Conservation (phyloP, 768 basidiomycete species). For the Xanthoconium stramineum region DNA sequence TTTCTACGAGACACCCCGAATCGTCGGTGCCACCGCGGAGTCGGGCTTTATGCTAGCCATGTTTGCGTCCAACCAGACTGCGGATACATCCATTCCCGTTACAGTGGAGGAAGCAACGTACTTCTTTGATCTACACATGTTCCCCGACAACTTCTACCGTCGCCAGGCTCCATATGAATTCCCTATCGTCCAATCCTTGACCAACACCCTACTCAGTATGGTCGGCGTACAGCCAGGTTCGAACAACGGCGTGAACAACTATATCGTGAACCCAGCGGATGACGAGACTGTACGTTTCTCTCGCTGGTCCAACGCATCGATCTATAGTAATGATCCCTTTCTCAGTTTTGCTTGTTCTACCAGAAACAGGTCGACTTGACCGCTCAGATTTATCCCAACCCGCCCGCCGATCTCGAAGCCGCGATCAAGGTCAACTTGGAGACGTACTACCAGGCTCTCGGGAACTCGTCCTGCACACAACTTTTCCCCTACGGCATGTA, state of each 20-base stretch:
- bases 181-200: not conserved
- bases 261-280: slow-evolving; percentile 8
- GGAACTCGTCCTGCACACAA: no score
- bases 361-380: slow-evolving; percentile 16
- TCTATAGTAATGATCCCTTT: not conserved
- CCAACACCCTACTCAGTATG: not conserved
- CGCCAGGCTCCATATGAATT: slow-evolving; percentile 13
- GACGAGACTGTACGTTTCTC: slow-evolving; percentile 6
- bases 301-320: not conserved
- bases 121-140: slow-evolving; percentile 15
- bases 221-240: slow-evolving; percentile 12
- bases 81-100: slow-evolving; percentile 5
- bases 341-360: slow-evolving; percentile 14
- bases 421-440: no score
- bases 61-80: slow-evolving; percentile 21
- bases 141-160: slow-evolving; percentile 15
- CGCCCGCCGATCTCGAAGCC: no score
- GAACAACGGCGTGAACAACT: slow-evolving; percentile 16
- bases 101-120: slow-evolving; percentile 12
- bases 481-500: no score
- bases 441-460: not conserved
- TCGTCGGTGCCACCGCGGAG: slow-evolving; percentile 13
- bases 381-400: not conserved
- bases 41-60: slow-evolving; percentile 14
- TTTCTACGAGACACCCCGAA: slow-evolving; percentile 15